Evolutionary conservation across 805 yeast genomes (phyloP), one percentile per base, ranked within the genome.

Genomic region (Nakazawaea wyomingensis): DNA sequence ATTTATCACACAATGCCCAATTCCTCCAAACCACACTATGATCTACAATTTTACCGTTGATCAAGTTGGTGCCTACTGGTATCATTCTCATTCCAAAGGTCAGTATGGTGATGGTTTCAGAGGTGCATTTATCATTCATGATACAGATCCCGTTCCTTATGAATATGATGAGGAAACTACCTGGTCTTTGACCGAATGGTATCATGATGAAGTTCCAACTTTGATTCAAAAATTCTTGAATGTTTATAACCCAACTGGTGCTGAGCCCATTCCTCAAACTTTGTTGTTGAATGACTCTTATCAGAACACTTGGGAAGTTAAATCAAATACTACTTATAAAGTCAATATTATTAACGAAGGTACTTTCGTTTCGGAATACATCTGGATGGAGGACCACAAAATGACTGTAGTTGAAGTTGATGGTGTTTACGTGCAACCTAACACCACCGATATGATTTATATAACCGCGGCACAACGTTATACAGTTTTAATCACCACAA

Each of bases 321-420:
- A n/a, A n/a, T n/a, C n/a, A n/a, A n/a, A n/a, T n/a, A n/a, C n/a
- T n/a, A n/a, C n/a, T n/a, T n/a, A n/a, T n/a, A n/a, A n/a, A n/a
- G n/a, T n/a, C n/a, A n/a, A n/a, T n/a, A n/a, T n/a, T n/a, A n/a
- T n/a, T n/a, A n/a, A n/a, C n/a, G n/a, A n/a, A n/a, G n/a, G n/a
- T n/a, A n/a, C n/a, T n/a, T n/a, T n/a, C n/a, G n/a, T n/a, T n/a
- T n/a, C n/a, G n/a, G n/a, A n/a, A n/a, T n/a, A n/a, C n/a, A n/a
- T n/a, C n/a, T n/a, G 69, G 48, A 63, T 79, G 43, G 79, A 75
- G 52, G 73, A 67, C 49, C 83, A 76, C 55, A 62, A 60, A 17
- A 60, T 80, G 51, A 68, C 74, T 2, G 67, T 79, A 4, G 72
- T 80, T 28, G 86, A 78, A 54, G 67, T 74, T 28, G 85, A 80